phyloP scores from a whole-genome alignment of 176 grass and related monocot species.

The Eragrostis nindensis region DNA sequence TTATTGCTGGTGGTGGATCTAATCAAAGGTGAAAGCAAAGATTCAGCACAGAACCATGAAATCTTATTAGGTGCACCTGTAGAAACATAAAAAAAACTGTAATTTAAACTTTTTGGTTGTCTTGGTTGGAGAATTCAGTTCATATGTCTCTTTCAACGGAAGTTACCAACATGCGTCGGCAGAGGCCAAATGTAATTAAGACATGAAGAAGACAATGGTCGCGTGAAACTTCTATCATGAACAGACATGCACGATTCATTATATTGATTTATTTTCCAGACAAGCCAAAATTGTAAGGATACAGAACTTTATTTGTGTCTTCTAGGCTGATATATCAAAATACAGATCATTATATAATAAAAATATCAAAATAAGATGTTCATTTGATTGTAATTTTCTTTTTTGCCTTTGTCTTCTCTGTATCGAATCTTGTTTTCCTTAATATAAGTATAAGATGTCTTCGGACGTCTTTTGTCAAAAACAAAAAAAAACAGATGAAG shows the following conservation, averaged over 20 bases:
- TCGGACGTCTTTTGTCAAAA: too few species aligned
- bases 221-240: neutral
- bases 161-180: slow-evolving; percentile 8
- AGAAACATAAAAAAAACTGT: slow-evolving; percentile 12
- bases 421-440: too few species aligned
- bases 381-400: too few species aligned
- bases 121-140: slow-evolving; percentile 27
- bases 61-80: slow-evolving; percentile 55
- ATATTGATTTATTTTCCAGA: too few species aligned
- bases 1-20: neutral
- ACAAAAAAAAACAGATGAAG: too few species aligned
- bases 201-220: neutral
- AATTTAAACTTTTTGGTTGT: slow-evolving; percentile 6
- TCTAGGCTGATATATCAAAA: too few species aligned
- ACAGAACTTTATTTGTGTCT: too few species aligned
- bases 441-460: too few species aligned
- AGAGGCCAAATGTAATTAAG: neutral
- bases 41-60: slow-evolving; percentile 8
- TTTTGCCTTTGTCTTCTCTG: too few species aligned
- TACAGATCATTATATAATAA: too few species aligned
- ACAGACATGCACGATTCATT: neutral
- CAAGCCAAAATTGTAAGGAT: too few species aligned
- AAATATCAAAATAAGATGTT: too few species aligned
- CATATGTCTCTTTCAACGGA: slow-evolving; percentile 25
- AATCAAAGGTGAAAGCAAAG: slow-evolving; percentile 1